These are phyloP conservation scores for Suhomyces wounanorum DNA, from an alignment of 1,139 yeast species.

Conservation along the genomic window DNA sequence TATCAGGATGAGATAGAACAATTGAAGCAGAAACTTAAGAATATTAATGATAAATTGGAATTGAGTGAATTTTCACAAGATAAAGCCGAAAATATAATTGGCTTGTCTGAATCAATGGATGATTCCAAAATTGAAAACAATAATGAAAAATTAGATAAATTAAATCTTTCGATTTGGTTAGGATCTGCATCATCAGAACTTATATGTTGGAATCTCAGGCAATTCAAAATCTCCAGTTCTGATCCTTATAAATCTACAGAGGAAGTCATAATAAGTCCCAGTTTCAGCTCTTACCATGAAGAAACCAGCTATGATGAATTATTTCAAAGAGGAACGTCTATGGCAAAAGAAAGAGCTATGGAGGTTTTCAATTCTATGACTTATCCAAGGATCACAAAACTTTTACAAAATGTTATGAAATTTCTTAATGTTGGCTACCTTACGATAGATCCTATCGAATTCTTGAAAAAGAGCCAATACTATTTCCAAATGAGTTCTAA, in stretches of 20 bases:
- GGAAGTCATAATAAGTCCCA: conserved; percentile 24
- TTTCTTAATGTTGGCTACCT: conserved; percentile 31
- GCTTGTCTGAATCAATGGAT: neutral
- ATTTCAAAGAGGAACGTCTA: conserved; percentile 7
- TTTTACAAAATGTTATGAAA: conserved; percentile 20
- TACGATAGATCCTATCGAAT: conserved; percentile 25
- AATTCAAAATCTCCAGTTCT: conserved; percentile 18
- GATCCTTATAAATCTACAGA: conserved; percentile 10
- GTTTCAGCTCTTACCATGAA: conserved; percentile 28
- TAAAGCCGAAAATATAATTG: neutral
- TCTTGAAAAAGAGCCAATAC: conserved; percentile 15
- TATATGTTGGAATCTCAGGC: conserved; percentile 30
- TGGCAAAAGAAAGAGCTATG: neutral
- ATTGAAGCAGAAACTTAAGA: conserved; percentile 15
- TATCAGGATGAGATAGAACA: conserved; percentile 19
- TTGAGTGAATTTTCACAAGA: neutral
- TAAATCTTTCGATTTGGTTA: conserved; percentile 20
- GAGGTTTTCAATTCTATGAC: conserved; percentile 3
- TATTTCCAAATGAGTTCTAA: conserved; percentile 18
- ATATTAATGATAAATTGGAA: neutral
- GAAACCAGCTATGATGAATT: conserved; percentile 26
- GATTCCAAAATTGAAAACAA: neutral
- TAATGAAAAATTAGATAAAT: conserved; percentile 4
- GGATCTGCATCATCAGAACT: conserved; percentile 32
- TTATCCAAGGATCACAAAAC: conserved; percentile 3